phyloP scores from a whole-genome alignment of 2,329 filamentous ascomycete species.

The Aspergillus phoenicis region DNA sequence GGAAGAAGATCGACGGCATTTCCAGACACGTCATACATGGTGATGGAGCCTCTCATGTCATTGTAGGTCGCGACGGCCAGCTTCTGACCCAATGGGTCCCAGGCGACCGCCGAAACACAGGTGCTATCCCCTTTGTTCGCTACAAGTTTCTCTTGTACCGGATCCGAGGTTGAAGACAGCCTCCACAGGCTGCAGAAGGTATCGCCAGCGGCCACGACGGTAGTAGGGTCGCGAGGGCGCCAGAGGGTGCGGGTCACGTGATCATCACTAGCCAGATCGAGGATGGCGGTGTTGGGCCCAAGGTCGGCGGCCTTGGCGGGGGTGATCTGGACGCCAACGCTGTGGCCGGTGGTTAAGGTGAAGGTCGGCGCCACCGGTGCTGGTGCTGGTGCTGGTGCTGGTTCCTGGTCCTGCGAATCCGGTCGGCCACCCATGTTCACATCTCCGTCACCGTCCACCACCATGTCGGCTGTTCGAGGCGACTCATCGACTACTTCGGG shows the following conservation, averaged over 20 bases:
- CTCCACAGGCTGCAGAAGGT: conserved; percentile 51
- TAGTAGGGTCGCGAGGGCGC: conserved; percentile 48
- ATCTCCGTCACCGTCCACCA: conserved; percentile 48
- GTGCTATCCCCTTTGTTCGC: conserved; percentile 36
- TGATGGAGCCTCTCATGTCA: conserved; percentile 46
- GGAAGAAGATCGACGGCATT: conserved; percentile 49
- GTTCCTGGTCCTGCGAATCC: conserved; percentile 34
- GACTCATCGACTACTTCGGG: conserved; percentile 23
- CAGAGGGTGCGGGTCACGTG: conserved; percentile 48
- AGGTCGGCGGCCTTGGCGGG: conserved; percentile 53
- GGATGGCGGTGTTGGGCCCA: conserved; percentile 45
- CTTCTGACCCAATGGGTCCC: conserved; percentile 48
- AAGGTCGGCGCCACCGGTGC: conserved; percentile 35
- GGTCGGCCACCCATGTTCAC: conserved; percentile 42
- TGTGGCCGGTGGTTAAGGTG: conserved; percentile 49
- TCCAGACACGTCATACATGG: conserved; percentile 48
- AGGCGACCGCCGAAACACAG: conserved; percentile 49
- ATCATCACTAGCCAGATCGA: conserved; percentile 39
- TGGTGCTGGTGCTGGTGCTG: conserved; percentile 31
- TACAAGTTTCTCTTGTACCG: conserved; percentile 40
- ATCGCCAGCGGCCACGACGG: conserved; percentile 47
- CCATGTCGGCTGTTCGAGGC: conserved; percentile 26
- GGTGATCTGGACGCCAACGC: conserved; percentile 51
- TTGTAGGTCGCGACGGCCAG: conserved; percentile 51
- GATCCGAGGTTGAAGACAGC: conserved; percentile 33